Evolutionary conservation across 306 rosid genomes (phyloP), one percentile per base, ranked within the genome.

Genomic region (Albizia julibrissin): DNA sequence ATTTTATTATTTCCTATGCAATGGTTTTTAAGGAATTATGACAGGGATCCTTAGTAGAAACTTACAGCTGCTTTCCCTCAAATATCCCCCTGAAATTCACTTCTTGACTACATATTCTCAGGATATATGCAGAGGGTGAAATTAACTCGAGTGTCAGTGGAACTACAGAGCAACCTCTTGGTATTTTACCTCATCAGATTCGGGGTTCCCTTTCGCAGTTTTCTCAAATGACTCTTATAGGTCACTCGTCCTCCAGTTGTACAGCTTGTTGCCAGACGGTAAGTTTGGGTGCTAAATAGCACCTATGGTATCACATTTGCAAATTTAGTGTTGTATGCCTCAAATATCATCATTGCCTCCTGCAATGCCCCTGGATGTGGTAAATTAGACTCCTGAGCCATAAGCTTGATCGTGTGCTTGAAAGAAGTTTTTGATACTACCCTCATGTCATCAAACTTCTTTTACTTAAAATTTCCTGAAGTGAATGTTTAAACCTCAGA

Each of bases 161-260:
- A 87, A 84, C 89, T 77, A 69, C 80, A 8, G 99, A 93, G 83
- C 90, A 85, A 50, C 97, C 97, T 85, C 97, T 95, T 50, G 99
- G 99, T 78, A 88, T 95, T 80, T 91, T 95, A 79, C 99, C 99
- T 66, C 99, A 95, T 86, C 99, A 95, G 85, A 90, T 95, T 84
- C 94, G 99, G 3, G 98, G 99, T 79, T 90, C 90, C 64, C 88
- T 95, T 78, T 86, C 93, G 42, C 97, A 84, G 33, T 92, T 95
- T 86, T 93, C 97, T 18, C 98, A 95, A 90, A 93, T 95, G 99
- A 91, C 87, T 19, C 98, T 95, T 79, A 84, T 93, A 24, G 99
- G 99, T 70, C 87, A 88, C 74, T 93, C 98, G 65, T 95, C 98
- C 29, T 74, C 91, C 76, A 90, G 93, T 89, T 95, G 99, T 88